Base-by-base conservation (phyloP, 306 rosid species). In the Fagus sylvatica region DNA sequence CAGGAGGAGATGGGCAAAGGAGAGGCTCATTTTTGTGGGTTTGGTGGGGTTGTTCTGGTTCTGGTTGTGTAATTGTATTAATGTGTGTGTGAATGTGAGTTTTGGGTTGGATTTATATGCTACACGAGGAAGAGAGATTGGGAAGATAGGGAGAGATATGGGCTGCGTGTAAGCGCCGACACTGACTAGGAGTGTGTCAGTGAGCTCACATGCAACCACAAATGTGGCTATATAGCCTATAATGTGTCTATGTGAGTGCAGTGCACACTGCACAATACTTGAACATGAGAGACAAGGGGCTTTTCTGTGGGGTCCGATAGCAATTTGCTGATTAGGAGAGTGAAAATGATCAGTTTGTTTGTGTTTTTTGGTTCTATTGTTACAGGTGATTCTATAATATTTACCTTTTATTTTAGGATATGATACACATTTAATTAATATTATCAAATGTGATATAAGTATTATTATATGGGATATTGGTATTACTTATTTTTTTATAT, bases 81-180 rank as follows among this genome's bases (percentile, higher is more conserved):
- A 46, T 0, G 33, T 34, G 17, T 57, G 11, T 7, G 28, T 39
- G 17, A 16, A 54, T 16, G 46, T 2, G 30, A 7, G 54, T 66
- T 77, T 43, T 37, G 49, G 49, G 62, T 70, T 77, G 85, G 81
- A 16, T 81, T 74, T 84, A 81, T 81, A 40, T 61, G 69, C 70
- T 59, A 8, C 42, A 90, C 93, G 93, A 86, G 91, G 37, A 82
- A 90, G 81, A 71, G 83, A 74, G 71, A 81, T 79, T 72, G 78
- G 30, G 69, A 69, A 8, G 64, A 28, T 60, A 34, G 5, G 71
- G 69, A 12, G 34, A 72, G 28, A 22, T 22, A 22, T 22, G 19
- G 70, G 71, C 4, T 42, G 73, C 75, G 74, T 69, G 43, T 6
- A 2, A 71, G 83, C 32, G 75, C 83, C 84, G 76, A 79, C 80